A percentile compares a stretch with the other conserved stretches of the same genome.
Conservation (phyloP, 2,329 filamentous ascomycete species). For the Penicillium sp. region DNA sequence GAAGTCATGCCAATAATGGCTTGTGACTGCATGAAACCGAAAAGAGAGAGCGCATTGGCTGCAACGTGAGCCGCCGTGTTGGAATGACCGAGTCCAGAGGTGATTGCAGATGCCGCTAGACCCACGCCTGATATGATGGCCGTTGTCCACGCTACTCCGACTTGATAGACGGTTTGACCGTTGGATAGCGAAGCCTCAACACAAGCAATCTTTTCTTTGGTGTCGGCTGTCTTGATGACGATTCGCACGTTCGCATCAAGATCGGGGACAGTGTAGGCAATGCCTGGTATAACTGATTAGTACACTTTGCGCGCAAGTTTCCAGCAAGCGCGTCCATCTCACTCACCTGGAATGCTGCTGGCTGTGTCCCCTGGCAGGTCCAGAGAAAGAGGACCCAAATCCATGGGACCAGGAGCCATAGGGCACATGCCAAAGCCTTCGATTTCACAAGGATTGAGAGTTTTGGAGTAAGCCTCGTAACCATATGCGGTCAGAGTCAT, state of each 20-base stretch:
- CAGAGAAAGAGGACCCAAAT: conserved; percentile 69
- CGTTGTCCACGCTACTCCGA: conserved; percentile 85
- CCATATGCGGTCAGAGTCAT: conserved; percentile 80
- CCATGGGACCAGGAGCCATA: conserved; percentile 82
- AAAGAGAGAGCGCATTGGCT: conserved; percentile 89
- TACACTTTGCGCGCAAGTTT: background rate
- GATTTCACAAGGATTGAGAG: conserved; percentile 74
- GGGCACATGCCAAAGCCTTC: conserved; percentile 77
- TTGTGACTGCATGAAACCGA: conserved; percentile 91
- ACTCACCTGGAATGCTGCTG: conserved; percentile 66
- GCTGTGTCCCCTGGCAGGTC: conserved; percentile 60
- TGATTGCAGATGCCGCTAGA: conserved; percentile 80
- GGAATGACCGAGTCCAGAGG: conserved; percentile 86
- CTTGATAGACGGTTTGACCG: conserved; percentile 85
- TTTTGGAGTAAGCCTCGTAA: conserved; percentile 67
- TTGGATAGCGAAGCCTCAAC: conserved; percentile 87
- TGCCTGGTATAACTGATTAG: conserved; percentile 48
- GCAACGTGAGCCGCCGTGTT: conserved; percentile 95
- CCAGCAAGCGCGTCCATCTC: background rate
- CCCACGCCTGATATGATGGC: conserved; percentile 85
- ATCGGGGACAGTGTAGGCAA: conserved; percentile 88
- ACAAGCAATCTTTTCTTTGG: conserved; percentile 71
- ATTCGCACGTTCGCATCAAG: conserved; percentile 83
- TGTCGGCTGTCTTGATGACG: conserved; percentile 72
- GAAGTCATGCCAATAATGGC: conserved; percentile 86